Percentiles rank a stretch among this genome's conserved stretches.
Conservation (phyloP, 2,329 filamentous ascomycete genomes). For the Colletotrichum limetticola region DNA sequence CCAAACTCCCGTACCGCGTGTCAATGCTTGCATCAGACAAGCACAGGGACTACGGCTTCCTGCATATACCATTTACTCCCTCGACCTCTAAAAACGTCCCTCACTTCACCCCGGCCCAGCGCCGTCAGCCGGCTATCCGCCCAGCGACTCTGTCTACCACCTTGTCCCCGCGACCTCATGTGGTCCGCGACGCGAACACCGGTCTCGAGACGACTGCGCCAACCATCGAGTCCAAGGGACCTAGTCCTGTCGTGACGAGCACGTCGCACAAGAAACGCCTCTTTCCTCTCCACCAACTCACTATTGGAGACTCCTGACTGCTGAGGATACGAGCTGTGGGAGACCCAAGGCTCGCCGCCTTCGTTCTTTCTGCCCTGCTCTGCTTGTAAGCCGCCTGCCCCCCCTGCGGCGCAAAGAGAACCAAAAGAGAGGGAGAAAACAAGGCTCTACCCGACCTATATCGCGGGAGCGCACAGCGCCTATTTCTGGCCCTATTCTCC, state of each 20-base stretch:
- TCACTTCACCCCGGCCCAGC: conserved; percentile 28
- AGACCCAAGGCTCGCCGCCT: conserved; percentile 10
- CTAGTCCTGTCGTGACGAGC: conserved; percentile 32
- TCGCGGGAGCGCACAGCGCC: conserved; percentile 24
- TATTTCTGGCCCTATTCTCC: conserved; percentile 1
- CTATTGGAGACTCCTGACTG: conserved; percentile 45
- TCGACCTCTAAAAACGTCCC: conserved; percentile 32
- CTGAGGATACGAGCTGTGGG: conserved; percentile 47
- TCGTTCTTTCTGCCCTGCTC: background rate
- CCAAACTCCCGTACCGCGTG: conserved; percentile 24
- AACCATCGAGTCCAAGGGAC: conserved; percentile 34
- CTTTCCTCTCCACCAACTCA: conserved; percentile 42
- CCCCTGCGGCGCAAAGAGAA: conserved; percentile 17
- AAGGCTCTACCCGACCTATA: conserved; percentile 5
- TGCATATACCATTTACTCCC: conserved; percentile 29
- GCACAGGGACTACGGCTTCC: conserved; percentile 34
- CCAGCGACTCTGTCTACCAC: conserved; percentile 17
- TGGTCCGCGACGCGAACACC: conserved; percentile 35
- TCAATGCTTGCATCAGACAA: conserved; percentile 30
- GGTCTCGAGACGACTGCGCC: conserved; percentile 34
- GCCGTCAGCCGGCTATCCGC: conserved; percentile 26
- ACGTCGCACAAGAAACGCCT: conserved; percentile 47
- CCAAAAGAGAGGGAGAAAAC: conserved; percentile 20
- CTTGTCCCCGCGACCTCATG: conserved; percentile 35
- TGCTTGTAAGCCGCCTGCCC: conserved; percentile 12